Conservation (phyloP, 768 basidiomycete genomes). For the Boletus sp. region DNA sequence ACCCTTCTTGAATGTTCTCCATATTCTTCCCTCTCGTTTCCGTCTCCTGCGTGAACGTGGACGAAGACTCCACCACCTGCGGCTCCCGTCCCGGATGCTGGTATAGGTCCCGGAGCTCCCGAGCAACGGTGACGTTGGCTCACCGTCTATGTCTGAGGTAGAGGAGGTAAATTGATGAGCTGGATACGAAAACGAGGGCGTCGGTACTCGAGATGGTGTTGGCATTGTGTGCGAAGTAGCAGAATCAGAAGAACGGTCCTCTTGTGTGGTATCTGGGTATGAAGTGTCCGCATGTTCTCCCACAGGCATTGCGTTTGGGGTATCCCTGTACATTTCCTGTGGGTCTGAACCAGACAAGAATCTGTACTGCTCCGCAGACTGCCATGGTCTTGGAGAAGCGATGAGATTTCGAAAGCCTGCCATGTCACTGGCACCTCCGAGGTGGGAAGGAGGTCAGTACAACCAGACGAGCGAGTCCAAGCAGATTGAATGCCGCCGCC, state of each 20-base stretch:
- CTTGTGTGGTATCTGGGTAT: conserved; percentile 27
- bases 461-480: background rate
- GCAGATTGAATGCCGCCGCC: background rate
- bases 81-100: conserved; percentile 44
- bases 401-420: conserved; percentile 8
- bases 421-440: conserved; percentile 17
- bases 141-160: conserved; percentile 61
- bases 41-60: conserved; percentile 47
- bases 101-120: conserved; percentile 24
- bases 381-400: conserved; percentile 12
- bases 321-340: conserved; percentile 32
- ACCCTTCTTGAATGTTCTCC: conserved; percentile 53
- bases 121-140: conserved; percentile 48
- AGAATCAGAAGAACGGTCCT: conserved; percentile 25
- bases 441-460: conserved; percentile 8
- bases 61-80: conserved; percentile 54
- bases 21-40: conserved; percentile 43
- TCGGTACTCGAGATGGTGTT: conserved; percentile 58
- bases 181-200: conserved; percentile 57
- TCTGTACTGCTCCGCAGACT: conserved; percentile 40
- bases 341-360: conserved; percentile 44
- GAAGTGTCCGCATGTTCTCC: conserved; percentile 10
- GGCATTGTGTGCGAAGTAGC: conserved; percentile 42
- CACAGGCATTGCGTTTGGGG: conserved; percentile 4
- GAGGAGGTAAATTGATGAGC: conserved; percentile 49